Evolutionary conservation across 2,329 filamentous ascomycete species (phyloP), one percentile per base, ranked within the genome.

Genomic region (Sarocladium kiliense): DNA sequence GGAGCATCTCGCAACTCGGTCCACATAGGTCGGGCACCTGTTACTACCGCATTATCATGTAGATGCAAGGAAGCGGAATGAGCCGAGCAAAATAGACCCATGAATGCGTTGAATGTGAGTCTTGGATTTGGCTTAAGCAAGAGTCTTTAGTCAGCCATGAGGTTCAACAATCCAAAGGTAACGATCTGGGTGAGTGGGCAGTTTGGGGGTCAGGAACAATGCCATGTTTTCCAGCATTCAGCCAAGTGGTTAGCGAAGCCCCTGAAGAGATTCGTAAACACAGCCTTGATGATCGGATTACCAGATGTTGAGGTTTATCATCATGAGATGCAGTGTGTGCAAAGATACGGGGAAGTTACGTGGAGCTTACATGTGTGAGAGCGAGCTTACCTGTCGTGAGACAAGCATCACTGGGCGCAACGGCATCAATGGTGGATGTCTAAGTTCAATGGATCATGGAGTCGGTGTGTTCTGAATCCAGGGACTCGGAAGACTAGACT

Each of bases 301-400:
- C 71, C 71, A 74, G 71, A 74, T 72, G 71, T 65, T 62, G 58
- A 58, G 60, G 60, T 65, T n/a, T 53, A 61, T 73, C 71, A 72
- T 73, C 70, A 68, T 54, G 53, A 32, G 18, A 25, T 36, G 23
- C n/a, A 21, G 10, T 7, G 37, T 6, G 16, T 11, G 27, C 23
- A 21, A 4, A 23, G 49, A 11, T 19, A 5, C 16, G 23, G 11
- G 30, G 30, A 34, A 9, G 14, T 34, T 39, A 9, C 5, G n/a
- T 39, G 36, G 36, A n/a, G 11, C 7, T 10, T 50, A 21, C 14
- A 18, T 36, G 41, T 18, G 27, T 27, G 30, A 37, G 41, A 34
- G 10, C 19, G 25, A 47, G 54, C 56, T 49, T 58, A 58, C 56
- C 54, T 25, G 50, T 32, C 30, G 12, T 32, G 42, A 51, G 39